phyloP scores from a whole-genome alignment of 495 filamentous ascomycete genomes.

The Articulospora tetracladia region DNA sequence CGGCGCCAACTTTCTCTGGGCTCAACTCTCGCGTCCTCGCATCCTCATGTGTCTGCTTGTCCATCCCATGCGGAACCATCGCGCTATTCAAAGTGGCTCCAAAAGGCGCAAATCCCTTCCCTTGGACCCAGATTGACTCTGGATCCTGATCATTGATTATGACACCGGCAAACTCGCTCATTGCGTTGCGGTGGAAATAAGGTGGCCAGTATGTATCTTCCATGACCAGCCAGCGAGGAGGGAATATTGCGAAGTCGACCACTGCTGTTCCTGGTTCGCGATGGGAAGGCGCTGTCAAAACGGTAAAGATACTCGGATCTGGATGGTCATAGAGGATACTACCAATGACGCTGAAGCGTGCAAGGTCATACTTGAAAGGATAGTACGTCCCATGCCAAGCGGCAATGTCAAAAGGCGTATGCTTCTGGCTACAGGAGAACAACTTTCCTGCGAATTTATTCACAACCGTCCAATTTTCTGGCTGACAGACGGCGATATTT shows the following conservation, averaged over 20 bases:
- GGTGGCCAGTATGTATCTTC: conserved; percentile 80
- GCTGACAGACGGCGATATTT: background rate
- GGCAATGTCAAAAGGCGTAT: conserved; percentile 80
- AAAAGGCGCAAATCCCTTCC: conserved; percentile 28
- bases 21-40: conserved; percentile 10
- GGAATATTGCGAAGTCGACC: conserved; percentile 81
- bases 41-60: conserved; percentile 11
- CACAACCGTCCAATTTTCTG: conserved; percentile 45
- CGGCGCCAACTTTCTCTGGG: conserved; percentile 8
- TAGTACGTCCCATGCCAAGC: conserved; percentile 80
- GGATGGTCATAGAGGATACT: conserved; percentile 74
- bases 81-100: conserved; percentile 14
- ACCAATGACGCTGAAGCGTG: conserved; percentile 74
- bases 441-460: conserved; percentile 62
- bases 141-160: conserved; percentile 25
- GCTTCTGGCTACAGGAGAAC: conserved; percentile 58
- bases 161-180: conserved; percentile 58
- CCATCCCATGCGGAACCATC: conserved; percentile 19
- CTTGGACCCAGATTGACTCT: background rate
- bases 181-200: conserved; percentile 74
- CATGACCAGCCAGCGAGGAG: conserved; percentile 73
- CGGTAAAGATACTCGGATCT: conserved; percentile 79
- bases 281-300: conserved; percentile 66
- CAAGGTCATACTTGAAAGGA: conserved; percentile 86
- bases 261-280: conserved; percentile 60